Evolutionary conservation across 1,284 basidiomycete genomes (phyloP).

Genomic region (Schizophyllum commune): DNA sequence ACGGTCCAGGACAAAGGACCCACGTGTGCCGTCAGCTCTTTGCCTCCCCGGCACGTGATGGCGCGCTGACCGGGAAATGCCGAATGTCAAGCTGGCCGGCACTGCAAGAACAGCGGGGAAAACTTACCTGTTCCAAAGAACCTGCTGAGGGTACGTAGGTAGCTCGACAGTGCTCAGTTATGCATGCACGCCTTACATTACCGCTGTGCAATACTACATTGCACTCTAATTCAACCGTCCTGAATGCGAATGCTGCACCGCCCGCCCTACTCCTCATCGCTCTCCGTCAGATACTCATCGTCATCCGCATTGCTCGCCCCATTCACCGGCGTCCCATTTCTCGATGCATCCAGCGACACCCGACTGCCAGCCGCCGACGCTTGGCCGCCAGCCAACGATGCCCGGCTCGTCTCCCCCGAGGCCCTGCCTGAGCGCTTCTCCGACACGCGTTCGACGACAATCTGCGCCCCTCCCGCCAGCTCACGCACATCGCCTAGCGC

Average conservation of each 20-base stretch:
- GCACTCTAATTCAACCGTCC: no score
- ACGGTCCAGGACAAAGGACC: neutral
- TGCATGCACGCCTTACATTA: no score
- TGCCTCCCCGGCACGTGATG: neutral
- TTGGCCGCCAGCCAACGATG: neutral
- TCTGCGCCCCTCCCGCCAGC: constrained; percentile 57
- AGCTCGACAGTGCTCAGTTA: no score
- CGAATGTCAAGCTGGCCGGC: no score
- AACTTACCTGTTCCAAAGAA: no score
- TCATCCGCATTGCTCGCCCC: neutral
- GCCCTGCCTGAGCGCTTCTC: neutral
- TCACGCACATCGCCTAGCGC: constrained; percentile 43
- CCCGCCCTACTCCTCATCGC: neutral
- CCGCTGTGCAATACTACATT: no score
- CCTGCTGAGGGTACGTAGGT: no score
- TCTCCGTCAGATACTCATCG: neutral
- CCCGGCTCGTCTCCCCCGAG: neutral
- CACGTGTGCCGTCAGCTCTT: neutral
- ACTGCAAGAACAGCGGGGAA: no score
- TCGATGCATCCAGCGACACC: neutral
- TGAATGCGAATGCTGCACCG: no score
- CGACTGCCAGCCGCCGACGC: neutral
- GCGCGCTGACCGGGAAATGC: neutral
- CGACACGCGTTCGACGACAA: constrained; percentile 39
- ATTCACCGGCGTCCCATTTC: neutral